A percentile compares a stretch with the other conserved stretches of the same genome.
Conservation (phyloP, 306 rosid species). For the Styphnolobium japonicum region DNA sequence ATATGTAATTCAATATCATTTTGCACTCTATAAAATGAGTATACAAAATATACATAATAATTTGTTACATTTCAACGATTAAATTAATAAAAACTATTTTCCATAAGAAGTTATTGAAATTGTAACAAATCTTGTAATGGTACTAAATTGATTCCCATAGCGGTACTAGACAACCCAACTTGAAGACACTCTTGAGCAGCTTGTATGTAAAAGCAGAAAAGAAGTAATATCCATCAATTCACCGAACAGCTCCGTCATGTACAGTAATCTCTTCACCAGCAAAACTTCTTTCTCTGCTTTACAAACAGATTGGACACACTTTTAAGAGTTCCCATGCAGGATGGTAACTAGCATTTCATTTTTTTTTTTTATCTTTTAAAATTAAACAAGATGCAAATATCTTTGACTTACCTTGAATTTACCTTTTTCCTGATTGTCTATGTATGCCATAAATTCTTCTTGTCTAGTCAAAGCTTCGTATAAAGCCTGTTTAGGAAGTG, state of each 20-base stretch:
- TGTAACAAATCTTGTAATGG: too few relatives aligned
- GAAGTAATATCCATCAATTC: neutral
- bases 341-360: neutral
- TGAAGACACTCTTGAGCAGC: conserved; percentile 12
- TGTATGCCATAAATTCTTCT: conserved; percentile 83
- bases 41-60: too few relatives aligned
- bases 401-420: conserved; percentile 45
- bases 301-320: conserved; percentile 14
- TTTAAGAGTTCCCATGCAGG: conserved; percentile 12
- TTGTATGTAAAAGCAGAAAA: conserved; percentile 22
- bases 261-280: conserved; percentile 56
- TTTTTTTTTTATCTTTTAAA: neutral
- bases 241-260: conserved; percentile 20
- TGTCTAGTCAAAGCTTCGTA: conserved; percentile 81
- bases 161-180: conserved; percentile 11
- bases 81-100: too few relatives aligned
- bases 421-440: conserved; percentile 64
- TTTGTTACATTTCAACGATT: too few relatives aligned
- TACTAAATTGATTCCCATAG: too few relatives aligned
- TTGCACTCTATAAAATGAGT: too few relatives aligned
- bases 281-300: conserved; percentile 55
- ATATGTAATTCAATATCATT: too few relatives aligned
- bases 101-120: too few relatives aligned
- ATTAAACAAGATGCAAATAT: conserved; percentile 3
- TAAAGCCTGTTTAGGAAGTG: conserved; percentile 53